phyloP scores from a whole-genome alignment of 2,329 filamentous ascomycete genomes.

The Xylariaceae sp. region DNA sequence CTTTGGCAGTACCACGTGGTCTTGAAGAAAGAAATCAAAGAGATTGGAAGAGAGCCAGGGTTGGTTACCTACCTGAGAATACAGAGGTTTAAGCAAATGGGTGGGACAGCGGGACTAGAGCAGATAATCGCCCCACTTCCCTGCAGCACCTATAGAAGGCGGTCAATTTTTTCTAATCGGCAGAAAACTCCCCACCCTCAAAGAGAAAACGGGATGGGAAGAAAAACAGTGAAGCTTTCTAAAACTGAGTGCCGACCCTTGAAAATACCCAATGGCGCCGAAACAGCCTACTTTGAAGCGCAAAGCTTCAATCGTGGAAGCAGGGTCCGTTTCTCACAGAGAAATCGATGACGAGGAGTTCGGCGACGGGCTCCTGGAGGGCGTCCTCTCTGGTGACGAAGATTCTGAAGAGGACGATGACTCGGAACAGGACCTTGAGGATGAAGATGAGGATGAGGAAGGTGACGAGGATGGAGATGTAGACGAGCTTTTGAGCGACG shows the following conservation, averaged over 20 bases:
- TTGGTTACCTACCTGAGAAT: no score
- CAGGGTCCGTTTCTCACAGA: slow-evolving; percentile 47
- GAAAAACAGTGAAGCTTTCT: slow-evolving; percentile 14
- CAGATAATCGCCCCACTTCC: no score
- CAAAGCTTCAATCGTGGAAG: slow-evolving; percentile 57
- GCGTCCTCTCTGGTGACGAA: slow-evolving; percentile 49
- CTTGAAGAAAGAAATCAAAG: no score
- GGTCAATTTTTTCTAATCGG: slow-evolving; percentile 15
- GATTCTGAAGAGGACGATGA: slow-evolving; percentile 34
- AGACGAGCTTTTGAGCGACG: slow-evolving; percentile 39
- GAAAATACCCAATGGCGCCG: slow-evolving; percentile 34
- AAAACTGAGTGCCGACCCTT: neutral
- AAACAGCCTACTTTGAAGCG: slow-evolving; percentile 54
- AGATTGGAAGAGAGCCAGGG: no score
- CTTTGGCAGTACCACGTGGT: no score
- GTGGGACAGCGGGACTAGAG: no score
- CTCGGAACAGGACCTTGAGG: slow-evolving; percentile 39
- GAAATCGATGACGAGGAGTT: slow-evolving; percentile 48
- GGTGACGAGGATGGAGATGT: slow-evolving; percentile 37
- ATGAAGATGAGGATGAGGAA: slow-evolving; percentile 42
- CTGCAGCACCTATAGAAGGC: no score
- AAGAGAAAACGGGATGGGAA: slow-evolving; percentile 1
- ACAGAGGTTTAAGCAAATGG: no score
- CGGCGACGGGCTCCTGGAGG: slow-evolving; percentile 49
- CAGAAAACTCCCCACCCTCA: slow-evolving; percentile 14